Conservation (phyloP, 768 basidiomycete genomes). For the Russula sp. region DNA sequence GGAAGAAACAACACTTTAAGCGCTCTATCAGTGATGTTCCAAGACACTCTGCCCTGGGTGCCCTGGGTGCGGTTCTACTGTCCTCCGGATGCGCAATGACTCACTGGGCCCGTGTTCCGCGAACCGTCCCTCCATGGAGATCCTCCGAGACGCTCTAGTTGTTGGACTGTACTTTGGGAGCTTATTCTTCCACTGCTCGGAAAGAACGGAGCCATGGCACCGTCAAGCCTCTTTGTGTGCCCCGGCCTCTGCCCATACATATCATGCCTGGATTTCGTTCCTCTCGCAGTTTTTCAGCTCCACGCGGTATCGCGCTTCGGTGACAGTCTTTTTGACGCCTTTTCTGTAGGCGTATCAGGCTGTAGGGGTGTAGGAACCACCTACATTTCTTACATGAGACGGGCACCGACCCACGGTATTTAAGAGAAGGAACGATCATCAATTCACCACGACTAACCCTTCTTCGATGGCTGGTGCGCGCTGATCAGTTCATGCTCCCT, state of each 20-base stretch:
- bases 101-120: not conserved
- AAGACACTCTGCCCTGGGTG: not conserved
- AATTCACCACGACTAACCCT: not conserved
- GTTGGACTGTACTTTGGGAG: not conserved
- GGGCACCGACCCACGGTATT: not conserved
- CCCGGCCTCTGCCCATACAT: not conserved
- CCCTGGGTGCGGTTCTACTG: not conserved
- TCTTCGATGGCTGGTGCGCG: conserved; percentile 1
- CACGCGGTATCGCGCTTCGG: not conserved
- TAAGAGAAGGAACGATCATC: not conserved
- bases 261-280: not conserved
- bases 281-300: not conserved
- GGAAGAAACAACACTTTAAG: not conserved
- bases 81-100: not conserved
- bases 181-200: not conserved
- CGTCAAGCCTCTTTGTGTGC: not conserved
- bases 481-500: not conserved
- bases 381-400: not conserved
- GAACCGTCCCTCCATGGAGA: not conserved
- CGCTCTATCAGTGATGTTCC: not conserved
- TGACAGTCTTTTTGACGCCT: not conserved
- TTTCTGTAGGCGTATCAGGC: not conserved
- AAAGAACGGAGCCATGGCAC: too few species aligned
- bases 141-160: conserved; percentile 1
- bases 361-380: conserved; percentile 3